These are phyloP conservation scores for Cytospora schulzeri DNA, from an alignment of 2,329 filamentous ascomycete species.

Conservation along the genomic window DNA sequence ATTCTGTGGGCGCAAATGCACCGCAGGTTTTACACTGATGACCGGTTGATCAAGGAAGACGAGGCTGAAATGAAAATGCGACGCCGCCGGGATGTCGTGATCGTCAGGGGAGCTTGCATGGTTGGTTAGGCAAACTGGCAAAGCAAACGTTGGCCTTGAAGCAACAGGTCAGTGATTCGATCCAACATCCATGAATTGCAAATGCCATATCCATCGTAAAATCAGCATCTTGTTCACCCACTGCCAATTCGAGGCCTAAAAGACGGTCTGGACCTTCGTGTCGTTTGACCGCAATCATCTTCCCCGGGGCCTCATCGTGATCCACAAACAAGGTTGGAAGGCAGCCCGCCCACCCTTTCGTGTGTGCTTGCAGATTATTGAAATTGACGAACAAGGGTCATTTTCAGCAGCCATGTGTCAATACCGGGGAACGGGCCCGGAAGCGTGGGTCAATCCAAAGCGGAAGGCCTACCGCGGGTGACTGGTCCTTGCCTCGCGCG, in stretches of 20 bases:
- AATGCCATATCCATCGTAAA: conserved; percentile 2
- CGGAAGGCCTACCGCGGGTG: conserved; percentile 24
- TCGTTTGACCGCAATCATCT: conserved; percentile 16
- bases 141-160: conserved; percentile 9
- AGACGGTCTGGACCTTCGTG: conserved; percentile 23
- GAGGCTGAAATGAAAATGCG: conserved; percentile 23
- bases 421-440: conserved; percentile 27
- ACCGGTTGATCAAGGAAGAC: conserved; percentile 10
- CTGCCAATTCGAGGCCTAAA: conserved; percentile 2
- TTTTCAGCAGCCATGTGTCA: conserved; percentile 29
- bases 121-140: no score
- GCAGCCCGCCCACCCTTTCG: conserved; percentile 9
- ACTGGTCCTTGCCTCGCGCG: conserved; percentile 20
- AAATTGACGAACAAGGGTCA: conserved; percentile 24
- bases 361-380: conserved; percentile 23
- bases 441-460: conserved; percentile 18
- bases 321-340: conserved; percentile 18
- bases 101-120: conserved; percentile 23
- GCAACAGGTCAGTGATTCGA: conserved; percentile 22
- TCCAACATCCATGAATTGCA: conserved; percentile 2
- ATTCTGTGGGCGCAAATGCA: conserved; percentile 1
- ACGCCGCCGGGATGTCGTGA: conserved; percentile 18
- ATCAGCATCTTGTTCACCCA: not conserved
- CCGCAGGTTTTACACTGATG: conserved; percentile 1
- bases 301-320: conserved; percentile 5